Percentiles rank a stretch among this genome's conserved stretches.
Conservation (phyloP, 805 yeast species). For the Barnettozyma wickerhamii region DNA sequence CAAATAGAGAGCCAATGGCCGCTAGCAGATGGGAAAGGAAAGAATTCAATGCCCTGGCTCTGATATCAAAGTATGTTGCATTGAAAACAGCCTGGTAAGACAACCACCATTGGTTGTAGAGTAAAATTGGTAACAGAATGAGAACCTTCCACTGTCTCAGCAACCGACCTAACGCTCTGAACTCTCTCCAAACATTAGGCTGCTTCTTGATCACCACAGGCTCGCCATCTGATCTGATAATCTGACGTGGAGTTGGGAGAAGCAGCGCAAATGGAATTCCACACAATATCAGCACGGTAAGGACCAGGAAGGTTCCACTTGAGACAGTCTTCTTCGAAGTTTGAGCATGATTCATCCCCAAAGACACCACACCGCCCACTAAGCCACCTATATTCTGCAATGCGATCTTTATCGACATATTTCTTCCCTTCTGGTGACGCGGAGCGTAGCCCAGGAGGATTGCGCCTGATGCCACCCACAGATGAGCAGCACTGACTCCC, state of each 20-base stretch:
- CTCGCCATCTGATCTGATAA: not conserved
- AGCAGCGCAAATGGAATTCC: slow-evolving; percentile 2
- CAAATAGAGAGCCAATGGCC: not conserved
- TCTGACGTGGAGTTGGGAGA: slow-evolving; percentile 1
- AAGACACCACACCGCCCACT: slow-evolving; percentile 1
- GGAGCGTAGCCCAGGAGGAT: not conserved
- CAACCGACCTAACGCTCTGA: not conserved
- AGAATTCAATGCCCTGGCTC: slow-evolving; percentile 1
- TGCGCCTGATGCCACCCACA: slow-evolving; percentile 1
- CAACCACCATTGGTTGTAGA: not conserved
- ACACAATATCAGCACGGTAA: not conserved
- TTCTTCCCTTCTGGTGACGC: not conserved
- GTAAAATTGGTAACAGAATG: not conserved
- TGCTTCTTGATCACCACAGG: not conserved
- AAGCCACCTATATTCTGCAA: not conserved
- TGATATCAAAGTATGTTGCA: not conserved
- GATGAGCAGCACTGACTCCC: slow-evolving; percentile 2
- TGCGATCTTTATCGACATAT: not conserved
- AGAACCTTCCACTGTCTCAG: not conserved
- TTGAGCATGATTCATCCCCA: slow-evolving; percentile 1
- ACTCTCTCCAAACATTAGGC: not conserved
- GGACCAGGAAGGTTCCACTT: not conserved
- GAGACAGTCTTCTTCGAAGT: not conserved
- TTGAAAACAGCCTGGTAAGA: not conserved
- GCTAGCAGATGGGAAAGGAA: not conserved